Conservation (phyloP, 208 protist genomes). For the Leishmania braziliensis region DNA sequence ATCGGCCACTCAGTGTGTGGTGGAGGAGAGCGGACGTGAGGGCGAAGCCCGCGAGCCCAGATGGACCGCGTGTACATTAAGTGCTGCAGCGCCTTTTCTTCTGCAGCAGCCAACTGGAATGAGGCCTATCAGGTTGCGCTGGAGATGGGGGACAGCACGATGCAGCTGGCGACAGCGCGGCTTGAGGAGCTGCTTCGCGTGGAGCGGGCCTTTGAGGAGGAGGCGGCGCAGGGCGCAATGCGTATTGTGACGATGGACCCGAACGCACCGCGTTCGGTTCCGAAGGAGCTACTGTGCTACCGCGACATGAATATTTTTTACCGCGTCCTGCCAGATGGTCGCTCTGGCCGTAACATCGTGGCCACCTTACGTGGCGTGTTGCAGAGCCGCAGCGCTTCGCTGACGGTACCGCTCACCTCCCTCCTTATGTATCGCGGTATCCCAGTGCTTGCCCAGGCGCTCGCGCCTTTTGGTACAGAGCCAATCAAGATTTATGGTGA, state of each 20-base stretch:
- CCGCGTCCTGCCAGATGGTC: conserved; percentile 81
- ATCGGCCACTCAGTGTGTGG: background rate
- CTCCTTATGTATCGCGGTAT: conserved; percentile 85
- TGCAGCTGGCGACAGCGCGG: conserved; percentile 41
- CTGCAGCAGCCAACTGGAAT: conserved; percentile 66
- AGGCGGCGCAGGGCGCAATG: conserved; percentile 40
- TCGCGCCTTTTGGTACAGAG: conserved; percentile 62
- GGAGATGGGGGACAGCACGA: conserved; percentile 69
- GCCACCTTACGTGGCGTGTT: conserved; percentile 75
- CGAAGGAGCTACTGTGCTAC: conserved; percentile 80
- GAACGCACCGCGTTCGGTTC: conserved; percentile 59
- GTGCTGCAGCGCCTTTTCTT: conserved; percentile 47
- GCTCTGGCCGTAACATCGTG: conserved; percentile 78
- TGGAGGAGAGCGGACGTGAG: background rate
- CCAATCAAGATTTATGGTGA: conserved; percentile 47
- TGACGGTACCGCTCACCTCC: conserved; percentile 82
- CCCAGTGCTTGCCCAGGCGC: conserved; percentile 83
- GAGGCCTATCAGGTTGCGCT: conserved; percentile 72
- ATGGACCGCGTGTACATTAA: conserved; percentile 52
- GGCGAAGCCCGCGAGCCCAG: background rate
- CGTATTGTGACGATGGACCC: conserved; percentile 83
- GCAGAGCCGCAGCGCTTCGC: conserved; percentile 63
- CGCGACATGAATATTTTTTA: conserved; percentile 86
- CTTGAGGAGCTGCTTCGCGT: conserved; percentile 52
- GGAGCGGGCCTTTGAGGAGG: conserved; percentile 60